Base-by-base conservation (phyloP, 2,329 filamentous ascomycete genomes). In the Neonectria magnoliae region DNA sequence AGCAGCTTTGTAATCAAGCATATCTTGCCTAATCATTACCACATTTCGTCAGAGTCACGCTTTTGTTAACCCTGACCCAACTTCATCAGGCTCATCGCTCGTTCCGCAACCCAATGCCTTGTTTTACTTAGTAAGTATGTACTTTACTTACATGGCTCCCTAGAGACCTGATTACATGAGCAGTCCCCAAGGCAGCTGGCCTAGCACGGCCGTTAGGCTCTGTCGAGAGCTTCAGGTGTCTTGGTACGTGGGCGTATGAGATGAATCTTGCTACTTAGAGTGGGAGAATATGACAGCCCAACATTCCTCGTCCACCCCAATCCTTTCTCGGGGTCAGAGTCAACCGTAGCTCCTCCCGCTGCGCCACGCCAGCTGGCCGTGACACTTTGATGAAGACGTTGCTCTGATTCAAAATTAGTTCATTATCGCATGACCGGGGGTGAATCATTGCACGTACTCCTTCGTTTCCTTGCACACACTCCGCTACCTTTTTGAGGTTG, bases 201-300 rank as follows among this genome's bases (percentile, higher is more conserved):
- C 45, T 5, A 47, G 8, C 41, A 16, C 8, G 5, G 41, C 36
- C 20, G 6, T 52, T 38, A 33, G 48, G 29, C 29, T 20, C 20
- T n/a, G n/a, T n/a, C 29, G 27, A 33, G 16, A 18, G 20, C 4
- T 20, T 33, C 11, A 51, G 27, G 48, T 42, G 16, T 11, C 27
- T 33, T 22, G n/a, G 9, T n/a, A n/a, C 36, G 16, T n/a, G 14
- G 36, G 36, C 14, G 36, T 16, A 38, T 38, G 36, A n/a, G 5
- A 16, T n/a, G 36, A 16, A 41, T 18, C 14, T 50, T 41, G 16
- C 6, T 31, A n/a, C 14, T 58, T 82, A 97, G 61, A 97, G 71
- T 27, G 93, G 93, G 70, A 97, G 81, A 68, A 98, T 87, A 81
- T 98, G 94, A 78, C 95, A 99, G 59, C 95, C 95, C 73, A 99